Base-by-base conservation (phyloP, 805 yeast species). In the Torulaspora maleeae region DNA sequence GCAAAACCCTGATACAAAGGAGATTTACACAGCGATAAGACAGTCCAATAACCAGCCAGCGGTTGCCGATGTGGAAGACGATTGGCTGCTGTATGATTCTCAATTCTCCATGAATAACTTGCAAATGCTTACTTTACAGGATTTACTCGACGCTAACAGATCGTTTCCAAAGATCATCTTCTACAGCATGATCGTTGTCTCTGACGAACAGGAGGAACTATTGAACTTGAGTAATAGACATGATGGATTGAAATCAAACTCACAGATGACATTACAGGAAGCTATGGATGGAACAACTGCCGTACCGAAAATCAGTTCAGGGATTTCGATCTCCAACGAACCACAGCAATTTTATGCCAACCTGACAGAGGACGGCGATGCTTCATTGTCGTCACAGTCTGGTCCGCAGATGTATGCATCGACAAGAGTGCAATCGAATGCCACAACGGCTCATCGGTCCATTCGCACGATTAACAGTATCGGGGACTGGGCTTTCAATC, bases 11-110 rank as follows among this genome's bases (percentile, higher is more conserved):
- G 53, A 40, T 2, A 51, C 60, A 2, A 52, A 52, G n/a, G 60
- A 59, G 36, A 49, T 59, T 15, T 53, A 47, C 28, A 65, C 69
- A 1, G 68, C 67, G 1, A 61, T 65, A 2, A 59, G 67, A 38
- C 67, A 65, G 42, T 54, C 58, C 6, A 52, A 53, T 29, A 58
- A 56, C 38, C 57, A 55, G 28, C 59, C 61, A 1, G 51, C 55
- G 16, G 54, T 48, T 7, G 67, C 68, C 4, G 55, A 59, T 48
- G 55, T 65, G 30, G 60, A 60, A 12, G 73, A 70, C 38, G 73
- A 70, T 36, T 71, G 75, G 75, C 49, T 70, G 11, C 48, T 70
- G 4, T 71, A 70, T 43, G 75, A 71, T 50, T 58, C 66, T 3
- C 50, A 57, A 1, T 71, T 69, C 45, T 60, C 69, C 10, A 52